Evolutionary conservation across 129 eudicot species (phyloP).

Genomic region (Gnaphalium uliginosum): DNA sequence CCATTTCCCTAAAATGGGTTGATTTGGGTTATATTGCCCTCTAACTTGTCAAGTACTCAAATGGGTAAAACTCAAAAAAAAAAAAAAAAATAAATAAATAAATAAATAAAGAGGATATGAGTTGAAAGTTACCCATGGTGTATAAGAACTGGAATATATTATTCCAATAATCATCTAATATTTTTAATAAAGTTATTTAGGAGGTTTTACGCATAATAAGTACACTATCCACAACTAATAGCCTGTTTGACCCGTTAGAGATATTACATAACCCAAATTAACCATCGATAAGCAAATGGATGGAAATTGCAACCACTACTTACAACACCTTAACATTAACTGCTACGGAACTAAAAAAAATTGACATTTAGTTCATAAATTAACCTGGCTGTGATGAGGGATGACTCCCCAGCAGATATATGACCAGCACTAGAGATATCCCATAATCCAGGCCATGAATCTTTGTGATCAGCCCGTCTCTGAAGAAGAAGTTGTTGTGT

Average conservation of each 20-base stretch:
- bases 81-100: too few species aligned
- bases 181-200: too few species aligned
- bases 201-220: too few species aligned
- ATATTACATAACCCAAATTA: too few species aligned
- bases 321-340: too few species aligned
- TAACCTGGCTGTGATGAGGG: constrained; percentile 77
- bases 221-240: too few species aligned
- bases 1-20: background rate
- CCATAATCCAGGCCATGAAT: constrained; percentile 95
- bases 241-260: too few species aligned
- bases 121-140: background rate
- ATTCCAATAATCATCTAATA: too few species aligned
- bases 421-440: constrained; percentile 98
- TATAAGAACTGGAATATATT: background rate
- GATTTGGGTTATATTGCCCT: background rate
- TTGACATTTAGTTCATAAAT: background rate
- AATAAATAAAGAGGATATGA: background rate
- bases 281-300: too few species aligned
- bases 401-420: constrained; percentile 88
- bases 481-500: constrained; percentile 85
- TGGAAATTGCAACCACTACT: too few species aligned
- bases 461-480: constrained; percentile 77
- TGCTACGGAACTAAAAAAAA: too few species aligned
- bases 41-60: background rate
- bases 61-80: background rate